Evolutionary conservation across 2,329 filamentous ascomycete genomes (phyloP).

Genomic region (Nemania serpens): DNA sequence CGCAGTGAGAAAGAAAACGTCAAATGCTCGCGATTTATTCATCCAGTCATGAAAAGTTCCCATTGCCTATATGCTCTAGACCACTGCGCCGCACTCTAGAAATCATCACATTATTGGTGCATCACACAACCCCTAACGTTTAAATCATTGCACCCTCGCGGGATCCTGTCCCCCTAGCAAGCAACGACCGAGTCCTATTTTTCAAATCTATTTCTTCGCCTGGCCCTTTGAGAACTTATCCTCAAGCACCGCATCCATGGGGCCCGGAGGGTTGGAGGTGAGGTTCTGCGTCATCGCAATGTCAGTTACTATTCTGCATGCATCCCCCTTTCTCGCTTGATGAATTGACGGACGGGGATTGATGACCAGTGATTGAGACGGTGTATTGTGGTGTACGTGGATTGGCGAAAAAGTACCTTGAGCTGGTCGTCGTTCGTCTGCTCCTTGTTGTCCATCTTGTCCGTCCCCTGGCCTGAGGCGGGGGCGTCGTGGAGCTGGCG

Average conservation of each 20-base stretch:
- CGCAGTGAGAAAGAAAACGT: too few relatives aligned
- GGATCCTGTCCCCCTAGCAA: too few relatives aligned
- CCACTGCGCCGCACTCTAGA: too few relatives aligned
- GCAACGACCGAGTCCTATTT: background rate
- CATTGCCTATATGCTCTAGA: too few relatives aligned
- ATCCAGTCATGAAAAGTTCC: too few relatives aligned
- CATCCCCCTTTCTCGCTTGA: background rate
- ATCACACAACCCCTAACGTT: too few relatives aligned
- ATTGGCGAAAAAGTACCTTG: conserved; percentile 45
- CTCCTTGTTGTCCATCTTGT: conserved; percentile 59
- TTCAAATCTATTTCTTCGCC: conserved; percentile 8
- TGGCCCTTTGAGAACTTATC: conserved; percentile 62
- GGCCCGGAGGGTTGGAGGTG: conserved; percentile 67
- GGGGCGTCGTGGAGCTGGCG: conserved; percentile 65
- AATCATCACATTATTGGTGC: too few relatives aligned
- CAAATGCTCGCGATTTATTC: too few relatives aligned
- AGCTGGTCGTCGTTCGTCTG: conserved; percentile 58
- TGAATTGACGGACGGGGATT: background rate
- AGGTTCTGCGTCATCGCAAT: conserved; percentile 49
- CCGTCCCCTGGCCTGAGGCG: conserved; percentile 61
- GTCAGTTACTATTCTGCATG: background rate
- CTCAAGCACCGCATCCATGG: conserved; percentile 63
- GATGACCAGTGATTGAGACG: background rate
- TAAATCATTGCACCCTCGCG: background rate
- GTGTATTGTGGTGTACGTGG: background rate